Evolutionary conservation across 2,329 filamentous ascomycete genomes (phyloP).

Genomic region (Aspergillus sp.): DNA sequence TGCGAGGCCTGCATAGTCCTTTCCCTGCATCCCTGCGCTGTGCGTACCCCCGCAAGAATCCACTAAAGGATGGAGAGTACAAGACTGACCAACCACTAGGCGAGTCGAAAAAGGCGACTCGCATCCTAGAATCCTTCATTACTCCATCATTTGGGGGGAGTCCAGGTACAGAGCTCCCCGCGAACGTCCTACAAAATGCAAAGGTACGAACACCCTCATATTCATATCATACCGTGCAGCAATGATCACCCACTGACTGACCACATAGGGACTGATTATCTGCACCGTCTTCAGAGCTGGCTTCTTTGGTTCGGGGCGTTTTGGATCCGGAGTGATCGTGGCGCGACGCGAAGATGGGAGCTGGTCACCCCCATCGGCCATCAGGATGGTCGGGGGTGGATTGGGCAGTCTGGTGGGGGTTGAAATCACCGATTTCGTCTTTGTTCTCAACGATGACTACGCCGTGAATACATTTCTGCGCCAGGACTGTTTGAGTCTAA

Average conservation of each 20-base stretch:
- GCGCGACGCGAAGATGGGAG: constrained; percentile 37
- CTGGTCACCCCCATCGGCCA: constrained; percentile 42
- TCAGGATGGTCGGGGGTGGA: constrained; percentile 36
- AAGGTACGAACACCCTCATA: constrained; percentile 53
- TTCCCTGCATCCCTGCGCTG: background rate
- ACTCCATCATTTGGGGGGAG: constrained; percentile 85
- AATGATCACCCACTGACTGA: background rate
- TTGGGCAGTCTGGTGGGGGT: constrained; percentile 41
- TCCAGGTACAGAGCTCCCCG: constrained; percentile 90
- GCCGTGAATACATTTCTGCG: constrained; percentile 90
- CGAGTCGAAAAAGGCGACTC: constrained; percentile 91
- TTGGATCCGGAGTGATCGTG: constrained; percentile 41
- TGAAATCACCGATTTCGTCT: constrained; percentile 63
- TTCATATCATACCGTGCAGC: too few relatives aligned
- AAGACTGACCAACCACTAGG: constrained; percentile 45
- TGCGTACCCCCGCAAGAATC: background rate
- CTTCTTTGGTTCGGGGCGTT: constrained; percentile 38
- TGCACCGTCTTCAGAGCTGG: constrained; percentile 40
- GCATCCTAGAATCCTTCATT: constrained; percentile 87
- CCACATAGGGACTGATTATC: constrained; percentile 37
- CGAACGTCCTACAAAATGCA: constrained; percentile 73
- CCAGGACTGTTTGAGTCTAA: constrained; percentile 76
- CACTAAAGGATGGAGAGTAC: too few relatives aligned
- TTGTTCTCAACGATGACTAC: constrained; percentile 81
- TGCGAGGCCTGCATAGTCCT: background rate